Evolutionary conservation across 352 stramenopile species (phyloP).

Genomic region (Phytopythium delawarense): DNA sequence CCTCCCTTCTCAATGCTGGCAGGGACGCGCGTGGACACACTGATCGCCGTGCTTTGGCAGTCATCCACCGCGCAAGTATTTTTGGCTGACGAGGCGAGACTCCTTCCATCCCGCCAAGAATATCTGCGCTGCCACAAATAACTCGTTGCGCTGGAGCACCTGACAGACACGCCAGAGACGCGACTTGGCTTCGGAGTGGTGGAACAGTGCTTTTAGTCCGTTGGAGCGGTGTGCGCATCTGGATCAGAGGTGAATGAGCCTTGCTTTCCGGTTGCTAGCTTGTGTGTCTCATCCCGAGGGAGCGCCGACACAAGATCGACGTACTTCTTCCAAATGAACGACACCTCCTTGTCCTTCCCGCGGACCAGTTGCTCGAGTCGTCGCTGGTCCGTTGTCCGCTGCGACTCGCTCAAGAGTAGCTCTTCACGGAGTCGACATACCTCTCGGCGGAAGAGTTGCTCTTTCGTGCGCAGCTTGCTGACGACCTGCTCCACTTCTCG

Average conservation of each 20-base stretch:
- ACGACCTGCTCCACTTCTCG: constrained; percentile 11
- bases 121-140: constrained; percentile 1
- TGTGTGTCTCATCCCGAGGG: constrained; percentile 1
- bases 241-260: not conserved
- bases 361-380: constrained; percentile 43
- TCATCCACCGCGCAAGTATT: constrained; percentile 1
- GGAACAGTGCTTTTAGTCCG: not conserved
- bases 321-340: constrained; percentile 75
- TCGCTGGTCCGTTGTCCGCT: constrained; percentile 44
- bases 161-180: not conserved
- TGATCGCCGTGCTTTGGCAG: not conserved
- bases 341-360: constrained; percentile 59
- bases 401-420: constrained; percentile 53
- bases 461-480: constrained; percentile 42
- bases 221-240: not conserved
- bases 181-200: not conserved
- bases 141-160: not conserved
- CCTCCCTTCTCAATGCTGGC: not conserved
- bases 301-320: constrained; percentile 29
- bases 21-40: constrained; percentile 1
- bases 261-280: not conserved
- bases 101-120: not conserved
- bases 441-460: constrained; percentile 43
- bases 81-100: not conserved
- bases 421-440: constrained; percentile 53